Evolutionary conservation across 495 filamentous ascomycete genomes (phyloP), one percentile per base, ranked within the genome.

Genomic region (Acidiella bohemica): DNA sequence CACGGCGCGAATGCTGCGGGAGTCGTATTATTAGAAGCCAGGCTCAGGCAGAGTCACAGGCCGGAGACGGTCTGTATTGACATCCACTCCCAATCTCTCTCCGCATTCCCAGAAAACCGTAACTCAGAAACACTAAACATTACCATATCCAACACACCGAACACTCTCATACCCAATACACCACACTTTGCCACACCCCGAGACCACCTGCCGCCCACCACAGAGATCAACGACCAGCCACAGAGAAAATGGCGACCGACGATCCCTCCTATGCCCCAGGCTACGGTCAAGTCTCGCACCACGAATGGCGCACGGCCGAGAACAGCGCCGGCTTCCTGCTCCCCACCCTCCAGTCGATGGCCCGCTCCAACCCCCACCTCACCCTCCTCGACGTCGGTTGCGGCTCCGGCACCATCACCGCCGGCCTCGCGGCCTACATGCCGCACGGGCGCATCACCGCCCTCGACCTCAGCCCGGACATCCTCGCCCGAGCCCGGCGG

Each of bases 191-290:
- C n/a, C n/a, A n/a, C n/a, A n/a, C n/a, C n/a, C n/a, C n/a, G n/a
- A n/a, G n/a, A n/a, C n/a, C n/a, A n/a, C n/a, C n/a, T n/a, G n/a
- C n/a, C n/a, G n/a, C n/a, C n/a, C n/a, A n/a, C n/a, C n/a, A n/a
- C n/a, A n/a, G n/a, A n/a, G n/a, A n/a, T n/a, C n/a, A n/a, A n/a
- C n/a, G n/a, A n/a, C n/a, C n/a, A n/a, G n/a, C n/a, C n/a, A n/a
- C n/a, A n/a, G n/a, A n/a, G n/a, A 28, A 28, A n/a, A 28, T 28
- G 16, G 10, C 38, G 31, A 7, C 31, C n/a, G 23, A 16, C 13
- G 38, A 36, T 23, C 41, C 31, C 20, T 13, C 39, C 22, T 48
- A 48, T 21, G 56, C 76, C 39, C 75, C 77, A 2, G 76, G 80
- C 46, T 41, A 48, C 32, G n/a, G 31, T n/a, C 30, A 47, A 12